Percentiles rank a stretch among this genome's conserved stretches.
phyloP scores from a whole-genome alignment of 2,329 filamentous ascomycete species.

The Aspergillus sp. region DNA sequence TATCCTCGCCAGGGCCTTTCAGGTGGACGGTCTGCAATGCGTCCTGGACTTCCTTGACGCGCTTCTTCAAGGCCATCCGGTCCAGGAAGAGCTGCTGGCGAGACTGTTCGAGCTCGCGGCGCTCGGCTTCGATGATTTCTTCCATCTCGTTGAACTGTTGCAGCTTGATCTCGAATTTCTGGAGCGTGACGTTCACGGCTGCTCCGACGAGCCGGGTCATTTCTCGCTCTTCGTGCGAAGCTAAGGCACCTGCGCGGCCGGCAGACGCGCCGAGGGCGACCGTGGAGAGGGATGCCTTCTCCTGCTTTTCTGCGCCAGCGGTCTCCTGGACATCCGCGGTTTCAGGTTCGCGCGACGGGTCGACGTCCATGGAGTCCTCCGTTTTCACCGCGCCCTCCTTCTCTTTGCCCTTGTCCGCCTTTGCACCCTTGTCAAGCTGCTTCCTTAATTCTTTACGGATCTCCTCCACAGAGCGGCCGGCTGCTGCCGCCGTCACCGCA shows the following conservation, averaged over 20 bases:
- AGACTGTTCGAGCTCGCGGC: slow-evolving; percentile 81
- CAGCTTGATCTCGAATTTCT: slow-evolving; percentile 92
- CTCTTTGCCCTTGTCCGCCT: slow-evolving; percentile 42
- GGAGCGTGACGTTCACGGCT: slow-evolving; percentile 84
- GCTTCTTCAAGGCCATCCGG: slow-evolving; percentile 77
- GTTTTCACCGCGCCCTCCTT: slow-evolving; percentile 44
- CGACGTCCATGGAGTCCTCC: slow-evolving; percentile 53
- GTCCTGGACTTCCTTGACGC: slow-evolving; percentile 74
- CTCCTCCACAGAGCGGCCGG: slow-evolving; percentile 76
- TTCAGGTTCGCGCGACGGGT: slow-evolving; percentile 27
- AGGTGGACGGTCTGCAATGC: slow-evolving; percentile 44
- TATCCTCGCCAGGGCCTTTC: slow-evolving; percentile 35
- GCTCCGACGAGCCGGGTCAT: slow-evolving; percentile 89
- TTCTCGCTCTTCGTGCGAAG: slow-evolving; percentile 92
- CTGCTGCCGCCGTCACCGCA: slow-evolving; percentile 78
- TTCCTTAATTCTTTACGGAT: slow-evolving; percentile 71
- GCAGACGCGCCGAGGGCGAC: slow-evolving; percentile 80
- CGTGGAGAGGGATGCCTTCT: slow-evolving; percentile 50
- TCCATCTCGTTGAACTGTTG: slow-evolving; percentile 97
- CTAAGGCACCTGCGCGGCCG: slow-evolving; percentile 74
- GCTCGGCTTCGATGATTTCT: slow-evolving; percentile 79
- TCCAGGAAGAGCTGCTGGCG: slow-evolving; percentile 92
- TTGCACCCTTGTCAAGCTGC: slow-evolving; percentile 58
- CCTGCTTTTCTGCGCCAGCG: slow-evolving; percentile 34
- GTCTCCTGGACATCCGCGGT: slow-evolving; percentile 34